These are phyloP conservation scores for Lodderomyces parapsilosis DNA, from an alignment of 1,139 yeast species.

Conservation along the genomic window DNA sequence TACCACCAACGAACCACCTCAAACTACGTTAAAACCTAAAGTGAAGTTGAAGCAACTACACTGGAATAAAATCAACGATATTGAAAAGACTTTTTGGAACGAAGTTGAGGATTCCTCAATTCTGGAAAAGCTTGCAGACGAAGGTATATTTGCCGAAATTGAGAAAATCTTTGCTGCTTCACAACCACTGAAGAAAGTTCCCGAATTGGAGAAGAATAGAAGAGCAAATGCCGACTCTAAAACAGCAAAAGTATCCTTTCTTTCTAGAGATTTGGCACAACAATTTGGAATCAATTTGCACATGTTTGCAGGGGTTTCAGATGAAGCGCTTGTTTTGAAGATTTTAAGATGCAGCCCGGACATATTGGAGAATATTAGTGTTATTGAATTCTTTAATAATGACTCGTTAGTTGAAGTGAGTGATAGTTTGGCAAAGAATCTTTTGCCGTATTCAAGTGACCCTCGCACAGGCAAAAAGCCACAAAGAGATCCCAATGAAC, in stretches of 20 bases:
- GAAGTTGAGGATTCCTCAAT: constrained; percentile 48
- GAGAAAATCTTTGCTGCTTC: constrained; percentile 71
- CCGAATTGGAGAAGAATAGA: constrained; percentile 40
- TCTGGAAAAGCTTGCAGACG: constrained; percentile 54
- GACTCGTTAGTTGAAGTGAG: constrained; percentile 75
- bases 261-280: constrained; percentile 75
- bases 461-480: constrained; percentile 43
- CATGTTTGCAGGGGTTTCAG: constrained; percentile 63
- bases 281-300: constrained; percentile 93
- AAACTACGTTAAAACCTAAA: constrained; percentile 47
- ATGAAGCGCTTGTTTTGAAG: constrained; percentile 60
- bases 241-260: constrained; percentile 51
- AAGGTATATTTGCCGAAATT: constrained; percentile 77
- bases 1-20: constrained; percentile 2
- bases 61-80: constrained; percentile 80
- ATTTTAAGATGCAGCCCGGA: constrained; percentile 73
- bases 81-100: constrained; percentile 83
- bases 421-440: constrained; percentile 59
- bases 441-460: constrained; percentile 70
- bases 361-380: constrained; percentile 63
- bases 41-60: constrained; percentile 85
- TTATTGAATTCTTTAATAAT: constrained; percentile 77
- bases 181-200: constrained; percentile 30
- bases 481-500: constrained; percentile 55
- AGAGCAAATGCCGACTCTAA: constrained; percentile 17